phyloP scores from a whole-genome alignment of 2,329 filamentous ascomycete genomes.

The Sordariomycetes sp. region DNA sequence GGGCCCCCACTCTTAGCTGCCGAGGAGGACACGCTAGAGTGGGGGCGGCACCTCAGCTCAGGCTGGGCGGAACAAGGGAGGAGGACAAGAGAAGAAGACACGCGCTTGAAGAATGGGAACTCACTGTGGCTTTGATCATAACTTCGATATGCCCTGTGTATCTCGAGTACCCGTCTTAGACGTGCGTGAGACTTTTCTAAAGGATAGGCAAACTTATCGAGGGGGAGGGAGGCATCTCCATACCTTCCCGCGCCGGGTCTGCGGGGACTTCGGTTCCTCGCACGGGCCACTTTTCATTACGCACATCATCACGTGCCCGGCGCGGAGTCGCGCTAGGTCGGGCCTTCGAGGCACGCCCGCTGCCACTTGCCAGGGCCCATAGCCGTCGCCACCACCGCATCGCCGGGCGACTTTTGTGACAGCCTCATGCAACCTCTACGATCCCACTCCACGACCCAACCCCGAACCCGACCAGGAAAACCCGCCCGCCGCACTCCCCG shows the following conservation, averaged over 20 bases:
- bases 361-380: background rate
- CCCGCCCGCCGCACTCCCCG: constrained; percentile 34
- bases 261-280: background rate
- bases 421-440: constrained; percentile 2
- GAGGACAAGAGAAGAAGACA: no score
- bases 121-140: no score
- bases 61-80: background rate
- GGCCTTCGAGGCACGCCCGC: background rate
- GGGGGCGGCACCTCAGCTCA: background rate
- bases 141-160: no score
- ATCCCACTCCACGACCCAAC: constrained; percentile 3
- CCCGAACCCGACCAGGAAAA: background rate
- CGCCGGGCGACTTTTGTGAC: constrained; percentile 3
- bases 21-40: background rate
- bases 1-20: background rate
- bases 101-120: no score
- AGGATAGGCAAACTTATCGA: no score
- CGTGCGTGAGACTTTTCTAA: no score
- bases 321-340: background rate
- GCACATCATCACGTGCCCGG: background rate
- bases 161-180: no score
- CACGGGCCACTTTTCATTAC: background rate
- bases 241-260: background rate
- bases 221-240: no score
- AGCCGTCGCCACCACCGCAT: constrained; percentile 2